Conservation (phyloP, 257 asterid species). For the Handroanthus guayacan region DNA sequence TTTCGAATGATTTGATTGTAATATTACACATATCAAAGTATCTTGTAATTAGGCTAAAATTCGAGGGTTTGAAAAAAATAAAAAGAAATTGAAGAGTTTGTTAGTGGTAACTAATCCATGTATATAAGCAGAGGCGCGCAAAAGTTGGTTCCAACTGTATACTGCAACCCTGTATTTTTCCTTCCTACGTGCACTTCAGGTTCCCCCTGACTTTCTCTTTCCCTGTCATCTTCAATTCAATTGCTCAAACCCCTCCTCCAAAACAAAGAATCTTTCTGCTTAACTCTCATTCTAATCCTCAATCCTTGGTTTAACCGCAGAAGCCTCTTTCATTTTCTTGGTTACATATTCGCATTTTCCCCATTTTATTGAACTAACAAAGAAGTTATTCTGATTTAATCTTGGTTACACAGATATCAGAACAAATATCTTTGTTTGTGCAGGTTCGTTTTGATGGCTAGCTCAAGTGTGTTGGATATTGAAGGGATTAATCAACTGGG, state of each 20-base stretch:
- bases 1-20: no score
- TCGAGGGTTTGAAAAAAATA: no score
- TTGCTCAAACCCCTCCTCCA: not conserved
- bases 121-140: not conserved
- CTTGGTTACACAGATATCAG: not conserved
- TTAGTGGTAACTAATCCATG: no score
- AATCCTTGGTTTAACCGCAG: not conserved
- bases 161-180: not conserved
- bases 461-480: not conserved
- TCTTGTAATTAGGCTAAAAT: no score
- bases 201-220: not conserved
- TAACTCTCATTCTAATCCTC: slow-evolving; percentile 6
- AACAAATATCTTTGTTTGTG: not conserved
- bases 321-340: not conserved
- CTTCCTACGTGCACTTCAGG: not conserved
- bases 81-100: no score
- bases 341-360: not conserved
- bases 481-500: not conserved
- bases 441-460: not conserved
- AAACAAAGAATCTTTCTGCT: not conserved
- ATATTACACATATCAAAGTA: no score
- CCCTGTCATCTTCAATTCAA: not conserved
- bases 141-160: not conserved
- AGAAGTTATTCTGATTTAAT: not conserved
- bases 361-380: slow-evolving; percentile 1